Percentiles rank a stretch among this genome's conserved stretches.
Evolutionary conservation across 2,329 filamentous ascomycete species (phyloP).

Genomic region (Dactylonectria macrodidyma): DNA sequence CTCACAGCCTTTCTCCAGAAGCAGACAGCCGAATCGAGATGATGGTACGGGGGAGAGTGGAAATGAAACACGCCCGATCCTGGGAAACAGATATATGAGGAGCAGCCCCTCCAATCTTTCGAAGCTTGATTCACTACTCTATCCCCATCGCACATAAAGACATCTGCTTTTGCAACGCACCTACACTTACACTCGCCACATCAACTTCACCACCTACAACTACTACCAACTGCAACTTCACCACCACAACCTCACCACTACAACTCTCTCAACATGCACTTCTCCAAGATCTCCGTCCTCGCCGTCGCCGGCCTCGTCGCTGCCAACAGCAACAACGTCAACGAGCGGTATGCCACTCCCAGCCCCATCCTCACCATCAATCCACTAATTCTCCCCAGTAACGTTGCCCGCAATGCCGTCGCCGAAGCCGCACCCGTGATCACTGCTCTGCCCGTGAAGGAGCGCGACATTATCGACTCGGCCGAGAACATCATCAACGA

Average conservation of each 20-base stretch:
- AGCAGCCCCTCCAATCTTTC: conserved; percentile 14
- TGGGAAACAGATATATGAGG: conserved; percentile 6
- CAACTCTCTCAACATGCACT: conserved; percentile 39
- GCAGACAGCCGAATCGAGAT: neutral
- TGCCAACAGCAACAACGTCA: conserved; percentile 18
- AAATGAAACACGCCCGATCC: conserved; percentile 12
- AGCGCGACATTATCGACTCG: conserved; percentile 28
- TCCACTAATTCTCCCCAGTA: conserved; percentile 20
- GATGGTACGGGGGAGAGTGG: conserved; percentile 10
- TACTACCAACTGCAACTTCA: neutral
- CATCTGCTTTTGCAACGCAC: neutral
- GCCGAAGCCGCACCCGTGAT: conserved; percentile 22
- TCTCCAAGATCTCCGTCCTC: conserved; percentile 43
- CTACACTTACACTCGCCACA: neutral
- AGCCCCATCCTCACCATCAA: neutral
- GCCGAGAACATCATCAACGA: conserved; percentile 36
- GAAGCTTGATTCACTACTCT: neutral
- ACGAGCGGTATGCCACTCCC: conserved; percentile 17
- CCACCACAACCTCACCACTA: conserved; percentile 1
- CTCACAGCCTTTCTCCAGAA: conserved; percentile 17
- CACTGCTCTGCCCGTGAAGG: conserved; percentile 31
- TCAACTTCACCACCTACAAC: neutral
- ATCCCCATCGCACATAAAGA: conserved; percentile 7
- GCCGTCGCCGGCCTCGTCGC: conserved; percentile 42
- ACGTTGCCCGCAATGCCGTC: conserved; percentile 4